These are phyloP conservation scores for Gossypium stocksii DNA, from an alignment of 345 rosid genomes.

Conservation along the genomic window DNA sequence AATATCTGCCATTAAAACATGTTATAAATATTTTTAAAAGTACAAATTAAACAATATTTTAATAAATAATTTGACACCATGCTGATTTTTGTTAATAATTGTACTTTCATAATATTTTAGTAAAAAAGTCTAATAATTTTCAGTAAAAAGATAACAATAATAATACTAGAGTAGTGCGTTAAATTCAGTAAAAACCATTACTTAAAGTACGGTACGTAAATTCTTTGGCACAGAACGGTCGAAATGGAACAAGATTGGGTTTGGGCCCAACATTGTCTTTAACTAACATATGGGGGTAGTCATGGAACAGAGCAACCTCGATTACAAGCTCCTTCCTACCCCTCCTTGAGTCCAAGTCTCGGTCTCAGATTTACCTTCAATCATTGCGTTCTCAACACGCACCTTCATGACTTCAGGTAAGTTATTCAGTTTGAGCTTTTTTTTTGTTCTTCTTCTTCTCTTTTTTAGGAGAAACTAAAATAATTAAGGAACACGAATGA, in stretches of 20 bases:
- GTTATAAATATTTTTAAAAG: no score
- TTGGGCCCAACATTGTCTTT: neutral
- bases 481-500: neutral
- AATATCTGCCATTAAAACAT: no score
- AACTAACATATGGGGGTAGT: neutral
- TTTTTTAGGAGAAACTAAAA: neutral
- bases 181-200: no score
- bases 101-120: no score
- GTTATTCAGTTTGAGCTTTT: neutral
- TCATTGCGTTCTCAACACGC: neutral
- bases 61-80: no score
- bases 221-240: neutral
- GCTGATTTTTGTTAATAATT: no score
- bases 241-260: neutral
- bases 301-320: neutral
- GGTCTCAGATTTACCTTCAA: neutral
- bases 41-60: no score
- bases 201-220: neutral
- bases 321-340: neutral
- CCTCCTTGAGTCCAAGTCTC: neutral
- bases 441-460: neutral
- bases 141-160: no score
- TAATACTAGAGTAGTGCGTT: no score
- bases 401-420: slow-evolving; percentile 2
- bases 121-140: no score